These are phyloP conservation scores for Teratosphaeria epicoccoides DNA, from an alignment of 2,329 filamentous ascomycete species.

Conservation along the genomic window DNA sequence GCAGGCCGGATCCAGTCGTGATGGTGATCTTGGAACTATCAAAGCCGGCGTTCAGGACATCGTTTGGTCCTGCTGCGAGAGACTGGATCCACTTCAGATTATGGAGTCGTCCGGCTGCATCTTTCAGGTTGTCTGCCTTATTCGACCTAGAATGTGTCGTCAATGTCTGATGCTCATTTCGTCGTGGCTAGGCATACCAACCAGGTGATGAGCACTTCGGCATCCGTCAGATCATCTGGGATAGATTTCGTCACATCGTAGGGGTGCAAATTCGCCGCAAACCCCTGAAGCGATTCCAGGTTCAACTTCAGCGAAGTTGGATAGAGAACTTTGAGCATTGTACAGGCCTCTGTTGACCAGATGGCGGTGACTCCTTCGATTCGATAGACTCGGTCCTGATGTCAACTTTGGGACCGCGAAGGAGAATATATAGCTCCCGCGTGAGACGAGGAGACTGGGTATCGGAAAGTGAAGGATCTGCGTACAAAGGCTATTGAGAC, in stretches of 20 bases:
- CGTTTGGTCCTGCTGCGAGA: slow-evolving; percentile 55
- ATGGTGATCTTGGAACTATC: slow-evolving; percentile 40
- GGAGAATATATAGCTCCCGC: neutral
- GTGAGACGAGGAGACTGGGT: neutral
- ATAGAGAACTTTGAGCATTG: slow-evolving; percentile 53
- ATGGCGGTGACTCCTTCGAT: neutral
- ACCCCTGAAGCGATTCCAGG: slow-evolving; percentile 45
- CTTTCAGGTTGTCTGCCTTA: slow-evolving; percentile 46
- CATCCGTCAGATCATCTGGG: slow-evolving; percentile 48
- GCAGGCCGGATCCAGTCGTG: slow-evolving; percentile 53
- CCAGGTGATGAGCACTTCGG: slow-evolving; percentile 53
- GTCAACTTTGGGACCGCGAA: neutral
- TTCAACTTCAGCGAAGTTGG: slow-evolving; percentile 53
- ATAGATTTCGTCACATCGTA: slow-evolving; percentile 50
- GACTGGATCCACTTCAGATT: slow-evolving; percentile 57
- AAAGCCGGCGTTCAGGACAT: slow-evolving; percentile 53
- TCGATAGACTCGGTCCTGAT: neutral
- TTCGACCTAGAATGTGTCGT: slow-evolving; percentile 31
- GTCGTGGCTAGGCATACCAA: neutral
- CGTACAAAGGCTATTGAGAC: neutral
- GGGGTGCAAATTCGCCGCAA: slow-evolving; percentile 45
- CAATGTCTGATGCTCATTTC: neutral
- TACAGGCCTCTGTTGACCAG: neutral
- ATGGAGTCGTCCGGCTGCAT: slow-evolving; percentile 45
- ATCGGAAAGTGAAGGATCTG: neutral